A percentile compares a stretch with the other conserved stretches of the same genome.
phyloP scores from a whole-genome alignment of 78 protist genomes.

The Cavenderia fasciculata region DNA sequence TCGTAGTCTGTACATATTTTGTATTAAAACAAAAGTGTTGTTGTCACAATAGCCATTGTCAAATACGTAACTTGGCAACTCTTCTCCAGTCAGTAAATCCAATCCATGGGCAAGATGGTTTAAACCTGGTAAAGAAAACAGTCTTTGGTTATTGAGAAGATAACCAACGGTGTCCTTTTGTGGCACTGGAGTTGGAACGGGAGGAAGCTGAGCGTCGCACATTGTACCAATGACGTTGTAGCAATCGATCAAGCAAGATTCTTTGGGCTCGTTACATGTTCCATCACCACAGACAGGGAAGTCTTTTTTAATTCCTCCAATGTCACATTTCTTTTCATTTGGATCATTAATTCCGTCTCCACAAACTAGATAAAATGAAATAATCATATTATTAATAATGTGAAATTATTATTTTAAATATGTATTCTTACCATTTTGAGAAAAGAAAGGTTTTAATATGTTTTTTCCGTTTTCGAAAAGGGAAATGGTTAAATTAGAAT shows the following conservation, averaged over 20 bases:
- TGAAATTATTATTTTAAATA: no score
- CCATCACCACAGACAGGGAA: constrained; percentile 9
- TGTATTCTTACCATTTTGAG: no score
- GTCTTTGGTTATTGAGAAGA: background rate
- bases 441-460: background rate
- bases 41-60: constrained; percentile 9
- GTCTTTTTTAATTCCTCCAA: background rate
- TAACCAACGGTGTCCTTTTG: background rate
- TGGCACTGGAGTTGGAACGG: background rate
- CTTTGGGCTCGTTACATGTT: background rate
- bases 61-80: background rate
- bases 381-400: no score
- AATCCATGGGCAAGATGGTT: background rate
- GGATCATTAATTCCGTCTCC: background rate
- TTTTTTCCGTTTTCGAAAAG: background rate
- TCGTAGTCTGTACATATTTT: background rate
- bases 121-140: constrained; percentile 11
- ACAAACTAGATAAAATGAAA: no score
- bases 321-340: background rate
- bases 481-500: background rate
- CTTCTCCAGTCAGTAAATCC: constrained; percentile 4
- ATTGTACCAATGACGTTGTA: background rate
- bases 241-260: background rate
- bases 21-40: background rate
- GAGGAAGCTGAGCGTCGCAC: background rate